Conservation (phyloP, 2,329 filamentous ascomycete species). For the Beauveria asiatica region DNA sequence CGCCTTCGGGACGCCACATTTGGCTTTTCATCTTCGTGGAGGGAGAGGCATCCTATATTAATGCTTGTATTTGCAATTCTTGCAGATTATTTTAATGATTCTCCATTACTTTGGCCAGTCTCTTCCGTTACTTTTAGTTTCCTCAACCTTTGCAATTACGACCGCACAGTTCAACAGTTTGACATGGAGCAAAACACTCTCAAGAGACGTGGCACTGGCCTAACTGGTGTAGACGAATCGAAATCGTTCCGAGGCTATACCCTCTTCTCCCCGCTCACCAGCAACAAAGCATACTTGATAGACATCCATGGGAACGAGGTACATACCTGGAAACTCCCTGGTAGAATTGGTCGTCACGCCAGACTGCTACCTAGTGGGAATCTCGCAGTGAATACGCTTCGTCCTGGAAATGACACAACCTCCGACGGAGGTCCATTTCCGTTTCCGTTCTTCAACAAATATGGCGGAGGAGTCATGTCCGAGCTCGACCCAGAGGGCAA, state of each 20-base stretch:
- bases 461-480: constrained; percentile 22
- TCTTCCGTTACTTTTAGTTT: neutral
- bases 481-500: constrained; percentile 20
- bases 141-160: too few relatives aligned
- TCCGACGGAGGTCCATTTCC: constrained; percentile 17
- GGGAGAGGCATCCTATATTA: too few relatives aligned
- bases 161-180: too few relatives aligned
- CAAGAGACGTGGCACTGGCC: constrained; percentile 20
- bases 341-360: constrained; percentile 21
- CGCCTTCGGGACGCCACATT: too few relatives aligned
- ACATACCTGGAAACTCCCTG: constrained; percentile 22
- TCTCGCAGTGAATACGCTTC: constrained; percentile 23
- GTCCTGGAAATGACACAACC: constrained; percentile 12
- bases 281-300: constrained; percentile 18
- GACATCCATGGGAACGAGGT: constrained; percentile 22
- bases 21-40: too few relatives aligned
- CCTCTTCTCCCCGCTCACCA: constrained; percentile 22
- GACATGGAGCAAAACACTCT: constrained; percentile 22
- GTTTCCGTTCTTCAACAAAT: constrained; percentile 24
- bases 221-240: constrained; percentile 19
- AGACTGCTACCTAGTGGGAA: constrained; percentile 21
- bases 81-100: too few relatives aligned
- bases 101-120: neutral
- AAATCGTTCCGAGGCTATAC: constrained; percentile 21
- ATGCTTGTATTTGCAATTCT: too few relatives aligned